Base-by-base conservation (phyloP, 352 stramenopile genomes). In the Phytophthora nicotianae region DNA sequence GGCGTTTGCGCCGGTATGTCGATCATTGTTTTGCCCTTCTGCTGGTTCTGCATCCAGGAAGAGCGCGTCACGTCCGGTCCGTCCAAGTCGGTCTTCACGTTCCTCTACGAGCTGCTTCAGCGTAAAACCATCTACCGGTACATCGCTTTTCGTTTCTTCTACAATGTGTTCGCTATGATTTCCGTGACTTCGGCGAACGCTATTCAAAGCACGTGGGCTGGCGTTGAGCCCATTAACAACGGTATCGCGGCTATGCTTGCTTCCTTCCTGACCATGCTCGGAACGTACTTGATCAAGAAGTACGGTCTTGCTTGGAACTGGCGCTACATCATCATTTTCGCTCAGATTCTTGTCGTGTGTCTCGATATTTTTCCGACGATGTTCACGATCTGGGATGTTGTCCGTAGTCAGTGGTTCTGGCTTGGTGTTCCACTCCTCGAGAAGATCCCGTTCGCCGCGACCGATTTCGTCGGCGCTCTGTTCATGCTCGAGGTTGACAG, bases 391-490 rank as follows among this genome's bases (percentile, higher is more conserved):
- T 90, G 81, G 81, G 55, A 90, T 51, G 79, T 90, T 0, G 60
- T 82, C n/a, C 76, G 80, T 35, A 86, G 74, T 49, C 81, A 90
- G 49, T 90, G 78, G 77, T 81, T 90, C 56, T 90, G 70, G 76
- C 62, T 87, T 16, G 80, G 80, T 26, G 74, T 86, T 27, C 75
- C 80, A 14, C 58, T 90, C 19, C 65, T 86, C 21, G 74, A 90
- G 60, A 69, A 78, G 16, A 58, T 90, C 19, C 79, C 78, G 40
- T 68, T 63, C 50, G 66, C 65, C 27, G 65, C 73, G 2, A 72
- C 58, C 10, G 61, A 77, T 38, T 83, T 75, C 35, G 61, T 90
- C 37, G 68, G 62, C n/a, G 65, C 75, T 6, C 50, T 86, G 33
- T 83, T 86, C 50, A 78, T 84, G 49, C 55, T 90, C 19, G 79